Base-by-base conservation (phyloP, 1,284 basidiomycete genomes). In the Ceratorhiza oryzae-sativae region DNA sequence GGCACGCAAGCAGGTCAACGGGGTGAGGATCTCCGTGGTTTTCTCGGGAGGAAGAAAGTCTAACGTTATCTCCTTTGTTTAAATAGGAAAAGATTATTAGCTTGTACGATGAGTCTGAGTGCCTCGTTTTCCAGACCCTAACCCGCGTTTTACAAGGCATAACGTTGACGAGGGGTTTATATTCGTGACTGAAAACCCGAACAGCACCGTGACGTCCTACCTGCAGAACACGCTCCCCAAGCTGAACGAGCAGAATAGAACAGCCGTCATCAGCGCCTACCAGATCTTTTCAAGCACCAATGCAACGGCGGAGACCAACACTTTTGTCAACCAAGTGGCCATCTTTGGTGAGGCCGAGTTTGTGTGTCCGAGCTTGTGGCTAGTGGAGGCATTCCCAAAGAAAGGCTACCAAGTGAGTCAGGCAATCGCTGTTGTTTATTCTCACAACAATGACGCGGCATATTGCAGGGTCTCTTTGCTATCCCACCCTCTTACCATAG, bases 151-250 rank as follows among this genome's bases (percentile, higher is more conserved):
- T 36, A 20, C 23, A 12, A 68, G 65, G 20, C 65, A 68, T 49
- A 68, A 68, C 51, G 36, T 56, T 10, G 65, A 68, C 23, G 65
- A 68, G 55, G 65, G 65, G 15, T 53, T 51, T 25, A 68, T 56
- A 42, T 56, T 68, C 30, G 23, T 68, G 5, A 45, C 12, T 1
- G 39, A n/a, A 15, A 25, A 68, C 23, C n/a, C 51, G 23, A 68
- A 68, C 20, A 56, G 65, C 53, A 68, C 65, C 5, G 51, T 68
- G 13, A 8, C 18, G 2, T 51, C 51, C n/a, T 45, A 23, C 39
- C n/a, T 68, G 9, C 20, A 55, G 23, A 30, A 12, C 23, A 30
- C 30, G 42, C 30, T 68, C 15, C 65, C 65, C 13, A 56, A 42
- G 9, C 65, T 68, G 15, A 68, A 39, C 41, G 20, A 39, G 10